Base-by-base conservation (phyloP, 352 stramenopile species). In the Phytophthora capsici region DNA sequence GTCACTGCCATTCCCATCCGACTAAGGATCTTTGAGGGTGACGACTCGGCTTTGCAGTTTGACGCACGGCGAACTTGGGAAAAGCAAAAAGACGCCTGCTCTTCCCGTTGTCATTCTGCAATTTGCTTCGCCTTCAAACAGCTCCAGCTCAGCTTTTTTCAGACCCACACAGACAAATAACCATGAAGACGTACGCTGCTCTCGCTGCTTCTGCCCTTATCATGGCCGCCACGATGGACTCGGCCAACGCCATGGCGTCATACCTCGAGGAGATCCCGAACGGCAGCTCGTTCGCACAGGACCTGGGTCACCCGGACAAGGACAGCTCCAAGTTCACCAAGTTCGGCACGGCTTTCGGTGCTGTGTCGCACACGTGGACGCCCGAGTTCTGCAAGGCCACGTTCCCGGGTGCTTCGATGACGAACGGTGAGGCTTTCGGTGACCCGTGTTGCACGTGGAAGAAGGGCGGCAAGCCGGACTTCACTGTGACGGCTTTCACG, bases 381-480 rank as follows among this genome's bases (percentile, higher is more conserved):
- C 9, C 30, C 1, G 48, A 47, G 6, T 69, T 76, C 48, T 76
- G 68, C 38, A 57, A 63, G 22, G 53, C 51, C 3, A 62, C 37
- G 44, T 76, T 76, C 59, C 61, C 61, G 19, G 67, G 67, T n/a
- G 16, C 61, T 2, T 53, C 41, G 10, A 71, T 79, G 57, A 80
- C 69, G 19, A 71, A 73, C 63, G 77, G 77, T 38, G 71, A 61
- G 17, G 77, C 73, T 38, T 80, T 86, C 64, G 77, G 77, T 6
- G 77, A 86, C 66, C 77, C 77, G 59, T 86, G 77, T 37, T 86
- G 77, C 74, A 80, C 66, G 59, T 86, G 75, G 75, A 73, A 58
- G 22, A 69, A 66, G 53, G 64, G 72, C 26, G 69, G 57, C 41
- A 76, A 38, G 3, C 51, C 77, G 4, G 72, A 84, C 50, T 80